phyloP scores from a whole-genome alignment of 176 grass and related monocot species.

The Typha latifolia region DNA sequence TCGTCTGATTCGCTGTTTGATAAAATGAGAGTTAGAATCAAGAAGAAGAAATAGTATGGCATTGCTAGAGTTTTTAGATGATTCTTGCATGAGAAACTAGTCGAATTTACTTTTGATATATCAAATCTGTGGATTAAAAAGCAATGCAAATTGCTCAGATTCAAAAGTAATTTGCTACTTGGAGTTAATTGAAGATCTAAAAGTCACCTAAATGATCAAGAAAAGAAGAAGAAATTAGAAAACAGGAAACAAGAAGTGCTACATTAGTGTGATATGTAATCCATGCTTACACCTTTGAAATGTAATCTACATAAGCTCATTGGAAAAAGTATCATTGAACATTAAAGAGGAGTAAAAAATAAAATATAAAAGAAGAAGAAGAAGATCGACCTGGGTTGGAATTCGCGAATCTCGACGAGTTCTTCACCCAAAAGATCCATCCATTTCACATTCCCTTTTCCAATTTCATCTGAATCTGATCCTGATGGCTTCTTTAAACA shows the following conservation, averaged over 20 bases:
- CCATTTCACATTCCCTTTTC: constrained; percentile 13
- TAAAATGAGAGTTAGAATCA: constrained; percentile 21
- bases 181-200: no score
- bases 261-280: no score
- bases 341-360: not conserved
- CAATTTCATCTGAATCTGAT: not conserved
- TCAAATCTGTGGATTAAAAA: not conserved
- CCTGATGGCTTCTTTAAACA: constrained; percentile 11
- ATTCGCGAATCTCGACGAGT: constrained; percentile 13
- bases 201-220: no score
- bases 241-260: no score
- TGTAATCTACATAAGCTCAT: no score
- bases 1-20: constrained; percentile 37
- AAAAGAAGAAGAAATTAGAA: no score
- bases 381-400: constrained; percentile 4
- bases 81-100: no score
- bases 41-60: not conserved
- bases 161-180: not conserved
- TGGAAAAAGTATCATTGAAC: no score
- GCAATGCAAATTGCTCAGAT: no score
- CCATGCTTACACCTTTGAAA: no score
- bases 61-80: no score
- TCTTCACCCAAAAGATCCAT: constrained; percentile 12
- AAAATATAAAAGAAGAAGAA: no score
- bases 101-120: not conserved